phyloP scores from a whole-genome alignment of 441 rosid genomes.

The Populus tomentosa region DNA sequence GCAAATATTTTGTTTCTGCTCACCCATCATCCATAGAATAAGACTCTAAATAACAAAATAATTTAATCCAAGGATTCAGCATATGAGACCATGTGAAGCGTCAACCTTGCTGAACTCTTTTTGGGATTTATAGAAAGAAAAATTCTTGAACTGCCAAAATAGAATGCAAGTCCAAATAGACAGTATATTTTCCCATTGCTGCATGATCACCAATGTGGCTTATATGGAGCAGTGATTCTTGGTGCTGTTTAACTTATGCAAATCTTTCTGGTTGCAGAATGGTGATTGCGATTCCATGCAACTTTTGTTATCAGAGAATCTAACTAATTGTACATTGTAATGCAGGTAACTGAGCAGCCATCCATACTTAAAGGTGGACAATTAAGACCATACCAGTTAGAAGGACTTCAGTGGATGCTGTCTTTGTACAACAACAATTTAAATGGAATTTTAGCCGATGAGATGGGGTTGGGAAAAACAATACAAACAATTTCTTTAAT shows the following conservation, averaged over 20 bases:
- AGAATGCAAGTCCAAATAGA: not conserved
- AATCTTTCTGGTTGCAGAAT: conserved; percentile 13
- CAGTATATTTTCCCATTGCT: not conserved
- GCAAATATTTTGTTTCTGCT: not conserved
- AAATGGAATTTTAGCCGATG: conserved; percentile 99
- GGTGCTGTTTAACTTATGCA: conserved; percentile 1
- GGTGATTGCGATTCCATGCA: not conserved
- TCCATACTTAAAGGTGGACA: conserved; percentile 93
- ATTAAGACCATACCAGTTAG: conserved; percentile 87
- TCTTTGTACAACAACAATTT: conserved; percentile 96
- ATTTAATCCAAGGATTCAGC: not conserved
- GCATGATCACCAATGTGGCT: not conserved
- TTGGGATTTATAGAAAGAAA: not conserved
- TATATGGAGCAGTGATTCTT: not conserved
- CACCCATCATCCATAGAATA: not conserved
- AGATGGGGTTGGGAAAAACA: conserved; percentile 99
- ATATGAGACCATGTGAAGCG: not conserved
- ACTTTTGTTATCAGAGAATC: conserved; percentile 11
- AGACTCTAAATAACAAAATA: not conserved
- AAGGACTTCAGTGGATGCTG: conserved; percentile 99
- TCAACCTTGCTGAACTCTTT: not conserved
- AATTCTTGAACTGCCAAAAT: too few relatives aligned
- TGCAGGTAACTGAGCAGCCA: conserved; percentile 96
- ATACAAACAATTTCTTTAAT: conserved; percentile 93
- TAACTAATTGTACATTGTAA: conserved; percentile 22